Percentiles rank a stretch among this genome's conserved stretches.
phyloP scores from a whole-genome alignment of 306 rosid genomes.

The Glycine tomentella region DNA sequence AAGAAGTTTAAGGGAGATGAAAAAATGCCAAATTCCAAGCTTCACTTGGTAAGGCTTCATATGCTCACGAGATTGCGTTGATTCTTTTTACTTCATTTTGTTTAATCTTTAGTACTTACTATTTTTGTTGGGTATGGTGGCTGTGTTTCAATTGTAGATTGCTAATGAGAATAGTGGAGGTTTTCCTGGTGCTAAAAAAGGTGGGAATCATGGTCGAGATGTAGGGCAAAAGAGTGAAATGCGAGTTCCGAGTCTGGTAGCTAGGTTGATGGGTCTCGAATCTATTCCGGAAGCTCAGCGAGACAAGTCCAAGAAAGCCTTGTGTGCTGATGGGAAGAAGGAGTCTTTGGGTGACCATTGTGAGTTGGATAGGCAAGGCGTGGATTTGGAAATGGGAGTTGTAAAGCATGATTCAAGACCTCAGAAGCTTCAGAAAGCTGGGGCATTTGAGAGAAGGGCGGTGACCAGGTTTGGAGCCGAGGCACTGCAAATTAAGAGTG shows the following conservation, averaged over 20 bases:
- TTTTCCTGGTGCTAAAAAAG: conserved; percentile 69
- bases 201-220: conserved; percentile 55
- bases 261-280: conserved; percentile 93
- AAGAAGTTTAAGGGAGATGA: conserved; percentile 79
- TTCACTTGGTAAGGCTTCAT: conserved; percentile 68
- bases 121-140: conserved; percentile 37
- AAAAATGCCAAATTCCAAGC: conserved; percentile 76
- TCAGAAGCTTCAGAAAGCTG: conserved; percentile 84
- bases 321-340: conserved; percentile 48
- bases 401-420: conserved; percentile 78
- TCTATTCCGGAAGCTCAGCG: conserved; percentile 67
- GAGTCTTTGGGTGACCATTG: conserved; percentile 29
- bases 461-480: conserved; percentile 81
- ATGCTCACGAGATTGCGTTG: background rate
- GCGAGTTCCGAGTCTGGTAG: conserved; percentile 81
- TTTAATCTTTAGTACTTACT: conserved; percentile 2
- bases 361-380: conserved; percentile 53
- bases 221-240: conserved; percentile 63
- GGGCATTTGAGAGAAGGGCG: conserved; percentile 58
- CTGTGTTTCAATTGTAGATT: conserved; percentile 59
- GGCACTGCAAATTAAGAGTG: conserved; percentile 76
- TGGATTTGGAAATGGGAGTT: conserved; percentile 60
- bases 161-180: conserved; percentile 91
- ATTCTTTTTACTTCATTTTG: background rate
- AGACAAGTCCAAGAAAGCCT: conserved; percentile 64